Percentiles rank a stretch among this genome's conserved stretches.
Evolutionary conservation across 352 stramenopile genomes (phyloP).

Genomic region (Aphanomyces cochlioides): DNA sequence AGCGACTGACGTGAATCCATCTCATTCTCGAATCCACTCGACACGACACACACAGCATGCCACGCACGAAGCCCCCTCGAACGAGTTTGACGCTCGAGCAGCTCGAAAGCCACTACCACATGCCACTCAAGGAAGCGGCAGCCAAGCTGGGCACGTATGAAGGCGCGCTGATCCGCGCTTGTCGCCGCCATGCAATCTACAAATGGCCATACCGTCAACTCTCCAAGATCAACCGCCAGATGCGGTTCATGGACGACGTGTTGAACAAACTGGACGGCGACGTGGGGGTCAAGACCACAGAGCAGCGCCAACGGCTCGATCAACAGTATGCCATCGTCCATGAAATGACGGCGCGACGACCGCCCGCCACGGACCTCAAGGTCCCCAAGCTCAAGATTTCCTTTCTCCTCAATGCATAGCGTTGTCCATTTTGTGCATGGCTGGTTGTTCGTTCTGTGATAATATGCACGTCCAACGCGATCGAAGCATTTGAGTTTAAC

Average conservation of each 20-base stretch:
- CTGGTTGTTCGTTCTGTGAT: too few relatives aligned
- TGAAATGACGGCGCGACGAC: not conserved
- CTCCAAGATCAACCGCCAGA: slow-evolving; percentile 33
- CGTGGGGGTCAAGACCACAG: not conserved
- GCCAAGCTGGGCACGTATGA: slow-evolving; percentile 59
- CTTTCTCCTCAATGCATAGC: not conserved
- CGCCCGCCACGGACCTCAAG: not conserved
- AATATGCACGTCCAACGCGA: too few relatives aligned
- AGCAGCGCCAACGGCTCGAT: not conserved
- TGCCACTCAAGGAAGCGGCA: slow-evolving; percentile 72
- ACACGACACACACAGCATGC: not conserved
- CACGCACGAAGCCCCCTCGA: not conserved
- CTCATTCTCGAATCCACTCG: not conserved
- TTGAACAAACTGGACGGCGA: slow-evolving; percentile 7
- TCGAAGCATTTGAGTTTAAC: too few relatives aligned
- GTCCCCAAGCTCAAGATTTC: not conserved
- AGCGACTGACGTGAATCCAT: not conserved
- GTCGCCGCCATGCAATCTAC: slow-evolving; percentile 58
- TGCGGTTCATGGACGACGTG: slow-evolving; percentile 17
- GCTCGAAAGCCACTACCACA: slow-evolving; percentile 62
- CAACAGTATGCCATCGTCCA: not conserved
- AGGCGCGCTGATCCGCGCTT: slow-evolving; percentile 79
- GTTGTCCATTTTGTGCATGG: not conserved
- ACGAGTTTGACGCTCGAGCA: slow-evolving; percentile 27
- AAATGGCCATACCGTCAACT: slow-evolving; percentile 78